Evolutionary conservation across 169 alveolate species (phyloP), one percentile per base, ranked within the genome.

Genomic region (Plasmodium blacklocki): DNA sequence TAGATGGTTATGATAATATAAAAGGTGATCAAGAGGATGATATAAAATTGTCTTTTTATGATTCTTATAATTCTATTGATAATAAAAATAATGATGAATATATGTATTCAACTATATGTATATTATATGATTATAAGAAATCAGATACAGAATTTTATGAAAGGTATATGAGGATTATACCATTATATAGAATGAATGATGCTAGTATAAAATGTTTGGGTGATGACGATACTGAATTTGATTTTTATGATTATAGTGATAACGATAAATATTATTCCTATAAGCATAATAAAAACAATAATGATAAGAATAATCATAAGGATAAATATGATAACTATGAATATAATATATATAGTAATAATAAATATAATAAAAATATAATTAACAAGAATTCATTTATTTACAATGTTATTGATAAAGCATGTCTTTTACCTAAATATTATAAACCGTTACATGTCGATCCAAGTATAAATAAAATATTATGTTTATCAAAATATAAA

Each of bases 121-220:
- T 85, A 23, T 52, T 85, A 52, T 85, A 85, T 71, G 92, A 85
- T 71, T 63, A 85, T 3, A 80, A 66, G 47, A 80, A 80, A 54
- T 50, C 67, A 23, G 80, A 67, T 4, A 52, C 90, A 9, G 19
- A 47, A 39, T 21, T 60, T 29, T 80, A 80, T 29, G 90, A 80
- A 47, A n/a, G 90, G 58, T 80, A 80, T 52, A 80, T 80, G 2
- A 23, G 80, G 32, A 18, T 80, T 29, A 67, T 80, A 11, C 83
- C 74, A 12, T 39, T 80, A 15, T 54, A 54, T 19, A 52, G 62
- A 9, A 8, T 54, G 26, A 80, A 18, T 29, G 83, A 80, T 23
- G 45, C 45, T 32, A 32, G 45, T 32, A 32, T 32, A 6, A 32
- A 32, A 32, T 32, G 1, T 9, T 32, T 32, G 45, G 9, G 45